Evolutionary conservation across 2,329 filamentous ascomycete genomes (phyloP), one percentile per base, ranked within the genome.

Genomic region (Neofusicoccum kwambonambiense): DNA sequence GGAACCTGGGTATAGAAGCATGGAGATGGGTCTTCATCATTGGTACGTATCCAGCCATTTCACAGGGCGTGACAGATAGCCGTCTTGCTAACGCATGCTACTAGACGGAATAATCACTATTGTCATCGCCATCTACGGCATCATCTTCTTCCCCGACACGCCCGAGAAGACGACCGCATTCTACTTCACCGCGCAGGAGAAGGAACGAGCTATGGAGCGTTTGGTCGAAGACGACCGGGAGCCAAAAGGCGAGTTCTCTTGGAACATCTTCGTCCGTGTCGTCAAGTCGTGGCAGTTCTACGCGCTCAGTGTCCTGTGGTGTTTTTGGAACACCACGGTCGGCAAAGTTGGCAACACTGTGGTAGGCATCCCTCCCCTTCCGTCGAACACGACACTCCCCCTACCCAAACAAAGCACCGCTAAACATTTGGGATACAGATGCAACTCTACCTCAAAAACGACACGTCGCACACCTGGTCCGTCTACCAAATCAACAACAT

Each of bases 11-110:
- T 12, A 67, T 74, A n/a, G 62, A 68, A 22, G 72, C 73, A 8
- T 76, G 74, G 74, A 68, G 68, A 62, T 71, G 70, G 69, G 15
- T 72, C 2, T 71, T 60, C 56, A 60, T 60, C 37, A 45, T 60
- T 13, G 56, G 47, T 51, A n/a, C 12, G 47, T n/a, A 31, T 31
- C 27, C 0, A 31, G 6, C 27, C 27, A 31, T 31, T 31, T 5
- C 27, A 31, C 27, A 22, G 27, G 6, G 27, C 27, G 1, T 31
- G 27, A 31, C 6, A 7, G 1, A 0, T 7, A 1, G 0, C 27
- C 27, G 27, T 31, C 27, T 31, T 31, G 5, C 6, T 31, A 31
- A 7, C 27, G 27, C 27, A 7, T 39, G 11, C 4, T 1, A 8
- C 15, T 13, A 51, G 47, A 56, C 11, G 51, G 51, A 11, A 56